Percentiles rank a stretch among this genome's conserved stretches.
phyloP scores from a whole-genome alignment of 148 eudicot species.

The Silene latifolia region DNA sequence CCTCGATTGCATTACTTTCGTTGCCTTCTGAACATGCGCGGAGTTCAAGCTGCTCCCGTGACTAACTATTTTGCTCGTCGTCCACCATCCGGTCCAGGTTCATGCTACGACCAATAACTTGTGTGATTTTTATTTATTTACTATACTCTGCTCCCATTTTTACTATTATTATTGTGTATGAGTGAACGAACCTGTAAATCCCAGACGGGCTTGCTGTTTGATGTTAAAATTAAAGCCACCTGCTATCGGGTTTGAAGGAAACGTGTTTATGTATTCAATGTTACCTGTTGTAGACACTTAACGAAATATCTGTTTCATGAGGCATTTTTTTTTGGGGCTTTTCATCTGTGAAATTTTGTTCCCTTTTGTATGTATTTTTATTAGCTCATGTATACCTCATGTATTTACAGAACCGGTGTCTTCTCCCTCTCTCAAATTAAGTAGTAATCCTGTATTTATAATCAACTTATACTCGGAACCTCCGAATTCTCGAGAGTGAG shows the following conservation, averaged over 20 bases:
- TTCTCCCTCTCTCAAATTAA: no score
- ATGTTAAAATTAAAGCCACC: background rate
- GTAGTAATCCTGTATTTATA: no score
- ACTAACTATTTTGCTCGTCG: constrained; percentile 64
- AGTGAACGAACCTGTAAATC: background rate
- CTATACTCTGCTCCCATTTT: background rate
- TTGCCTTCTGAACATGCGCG: constrained; percentile 83
- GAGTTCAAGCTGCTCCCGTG: constrained; percentile 85
- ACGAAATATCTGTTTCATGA: no score
- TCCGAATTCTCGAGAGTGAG: no score
- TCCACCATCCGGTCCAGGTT: constrained; percentile 78
- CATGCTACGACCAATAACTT: constrained; percentile 72
- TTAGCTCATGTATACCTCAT: no score
- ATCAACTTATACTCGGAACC: no score
- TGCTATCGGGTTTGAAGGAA: background rate
- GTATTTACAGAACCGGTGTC: no score
- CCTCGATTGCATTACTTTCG: constrained; percentile 80
- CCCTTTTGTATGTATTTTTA: no score
- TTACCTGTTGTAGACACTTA: no score
- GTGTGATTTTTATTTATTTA: background rate
- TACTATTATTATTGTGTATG: background rate
- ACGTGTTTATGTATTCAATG: no score
- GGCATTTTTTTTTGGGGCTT: no score
- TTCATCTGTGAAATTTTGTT: no score
- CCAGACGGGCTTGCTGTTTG: background rate